Evolutionary conservation across 2,329 filamentous ascomycete species (phyloP), one percentile per base, ranked within the genome.

Genomic region (Ophiostoma triangulosporum): DNA sequence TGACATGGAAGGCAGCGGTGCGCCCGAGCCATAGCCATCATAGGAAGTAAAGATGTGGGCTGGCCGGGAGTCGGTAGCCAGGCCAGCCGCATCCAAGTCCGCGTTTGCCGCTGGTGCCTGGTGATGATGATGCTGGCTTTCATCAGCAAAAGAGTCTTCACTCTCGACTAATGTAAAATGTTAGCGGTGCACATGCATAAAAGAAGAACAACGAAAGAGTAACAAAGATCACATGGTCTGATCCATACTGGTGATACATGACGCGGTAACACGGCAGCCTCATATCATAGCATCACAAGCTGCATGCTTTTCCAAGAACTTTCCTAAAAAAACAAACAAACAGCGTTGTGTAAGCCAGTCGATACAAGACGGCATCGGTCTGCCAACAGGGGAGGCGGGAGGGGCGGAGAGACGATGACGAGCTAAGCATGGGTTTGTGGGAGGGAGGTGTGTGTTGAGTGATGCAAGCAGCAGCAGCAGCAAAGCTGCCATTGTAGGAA

Each of bases 31-130:
- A 63, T 86, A 88, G 29, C 75, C 69, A 52, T 70, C 75, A 63
- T 89, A 88, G 48, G 78, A 78, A 49, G 78, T 74, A 68, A 93
- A 94, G 60, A 84, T 82, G 57, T 93, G 86, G 40, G 80, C 72
- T 54, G 83, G 83, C 60, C 87, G 84, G 57, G 86, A 75, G 63
- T 90, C 85, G 57, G 48, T 81, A 35, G 1, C 24, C 29, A 36
- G 48, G 17, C 48, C 32, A 48, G 29, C 7, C 24, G n/a, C 5
- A 17, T 15, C 33, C 27, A 26, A 48, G 9, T 6, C 24, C 22
- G 7, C 36, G 35, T 15, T 27, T 33, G 15, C 36, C 46, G 4
- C 48, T 17, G 20, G 50, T 33, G 20, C 31, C 31, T 45, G 52
- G 11, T 52, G 50, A 20, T 54, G 56, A 22, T 54, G 55, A 17